phyloP scores from a whole-genome alignment of 129 eudicot genomes.

The Flaveria sonorensis region DNA sequence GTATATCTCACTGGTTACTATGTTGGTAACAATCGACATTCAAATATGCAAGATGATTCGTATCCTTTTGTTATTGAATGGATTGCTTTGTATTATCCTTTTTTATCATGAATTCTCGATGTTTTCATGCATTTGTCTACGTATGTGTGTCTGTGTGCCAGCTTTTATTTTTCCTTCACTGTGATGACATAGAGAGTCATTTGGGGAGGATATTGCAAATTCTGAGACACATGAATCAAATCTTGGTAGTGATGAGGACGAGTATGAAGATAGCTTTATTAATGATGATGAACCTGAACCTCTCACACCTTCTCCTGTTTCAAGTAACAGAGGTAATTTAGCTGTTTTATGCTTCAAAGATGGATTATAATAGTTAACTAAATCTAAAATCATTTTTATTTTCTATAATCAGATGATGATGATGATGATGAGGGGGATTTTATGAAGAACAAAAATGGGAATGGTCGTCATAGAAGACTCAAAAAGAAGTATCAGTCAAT shows the following conservation, averaged over 20 bases:
- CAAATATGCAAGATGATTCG: constrained; percentile 53
- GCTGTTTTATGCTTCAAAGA: background rate
- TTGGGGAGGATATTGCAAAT: constrained; percentile 78
- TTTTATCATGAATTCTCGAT: background rate
- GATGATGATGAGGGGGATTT: constrained; percentile 36
- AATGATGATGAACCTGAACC: constrained; percentile 62
- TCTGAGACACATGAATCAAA: constrained; percentile 53
- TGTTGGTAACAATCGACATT: constrained; percentile 42
- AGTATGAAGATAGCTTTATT: constrained; percentile 85
- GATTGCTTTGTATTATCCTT: background rate
- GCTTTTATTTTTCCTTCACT: constrained; percentile 44
- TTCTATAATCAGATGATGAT: constrained; percentile 31
- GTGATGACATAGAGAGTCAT: constrained; percentile 61
- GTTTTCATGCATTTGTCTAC: background rate
- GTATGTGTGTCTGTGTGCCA: background rate
- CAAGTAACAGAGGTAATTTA: constrained; percentile 43
- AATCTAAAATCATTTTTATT: constrained; percentile 9
- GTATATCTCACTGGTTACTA: constrained; percentile 80
- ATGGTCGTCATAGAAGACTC: constrained; percentile 37
- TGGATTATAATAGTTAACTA: background rate
- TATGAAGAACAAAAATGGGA: constrained; percentile 34
- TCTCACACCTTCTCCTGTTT: constrained; percentile 53
- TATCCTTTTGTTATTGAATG: constrained; percentile 51
- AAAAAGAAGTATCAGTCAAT: constrained; percentile 51
- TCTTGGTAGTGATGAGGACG: constrained; percentile 61